Percentiles rank a stretch among this genome's conserved stretches.
Evolutionary conservation across 1,284 basidiomycete species (phyloP).

Genomic region (Pterulicium gracile): DNA sequence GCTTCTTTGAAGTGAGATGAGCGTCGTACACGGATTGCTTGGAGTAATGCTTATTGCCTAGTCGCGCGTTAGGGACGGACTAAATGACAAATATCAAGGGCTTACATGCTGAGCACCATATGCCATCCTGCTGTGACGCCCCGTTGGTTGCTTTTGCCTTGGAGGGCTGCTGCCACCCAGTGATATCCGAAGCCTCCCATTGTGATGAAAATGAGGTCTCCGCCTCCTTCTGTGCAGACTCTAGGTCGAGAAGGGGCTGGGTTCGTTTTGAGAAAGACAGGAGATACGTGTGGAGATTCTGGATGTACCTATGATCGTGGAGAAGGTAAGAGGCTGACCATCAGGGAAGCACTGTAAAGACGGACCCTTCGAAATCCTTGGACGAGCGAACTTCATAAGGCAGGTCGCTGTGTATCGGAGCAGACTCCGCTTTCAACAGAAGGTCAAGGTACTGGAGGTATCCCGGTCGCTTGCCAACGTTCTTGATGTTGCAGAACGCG

Average conservation of each 20-base stretch:
- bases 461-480: constrained; percentile 66
- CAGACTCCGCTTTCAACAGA: constrained; percentile 48
- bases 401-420: constrained; percentile 61
- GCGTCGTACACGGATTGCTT: constrained; percentile 98
- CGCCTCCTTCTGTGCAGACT: constrained; percentile 54
- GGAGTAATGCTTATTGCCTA: constrained; percentile 87
- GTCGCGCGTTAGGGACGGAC: constrained; percentile 1
- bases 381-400: constrained; percentile 60
- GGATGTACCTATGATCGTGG: constrained; percentile 56
- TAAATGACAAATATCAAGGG: constrained; percentile 14
- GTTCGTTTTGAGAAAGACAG: constrained; percentile 82
- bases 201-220: constrained; percentile 63
- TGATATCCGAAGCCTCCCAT: constrained; percentile 73
- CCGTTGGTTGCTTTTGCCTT: constrained; percentile 33
- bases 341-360: constrained; percentile 11
- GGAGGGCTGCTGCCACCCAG: constrained; percentile 59
- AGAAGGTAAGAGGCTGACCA: constrained; percentile 9
- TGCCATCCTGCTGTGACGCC: constrained; percentile 41
- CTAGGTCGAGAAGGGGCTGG: constrained; percentile 78
- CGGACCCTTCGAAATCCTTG: constrained; percentile 75
- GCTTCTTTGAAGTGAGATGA: constrained; percentile 90
- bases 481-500: constrained; percentile 84
- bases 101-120: constrained; percentile 96
- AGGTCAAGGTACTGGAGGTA: constrained; percentile 91
- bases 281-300: constrained; percentile 75